Evolutionary conservation across 257 asterid genomes (phyloP), one percentile per base, ranked within the genome.

Genomic region (Solanum etuberosum): DNA sequence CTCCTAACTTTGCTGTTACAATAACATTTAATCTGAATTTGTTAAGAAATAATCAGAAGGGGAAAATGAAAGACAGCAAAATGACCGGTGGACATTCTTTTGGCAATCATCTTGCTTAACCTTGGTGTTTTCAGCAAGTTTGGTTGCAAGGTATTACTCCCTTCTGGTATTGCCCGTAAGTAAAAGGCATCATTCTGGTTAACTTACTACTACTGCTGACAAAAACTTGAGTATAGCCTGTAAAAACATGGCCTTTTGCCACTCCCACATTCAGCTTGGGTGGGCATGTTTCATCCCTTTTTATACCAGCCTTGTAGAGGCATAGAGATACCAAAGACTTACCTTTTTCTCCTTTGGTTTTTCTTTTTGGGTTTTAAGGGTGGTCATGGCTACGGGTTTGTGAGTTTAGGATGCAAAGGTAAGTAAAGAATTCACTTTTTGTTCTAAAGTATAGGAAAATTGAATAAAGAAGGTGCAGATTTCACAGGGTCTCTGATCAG

Each of bases 51-150:
- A 72, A 9, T 9, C 43, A 71, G 27, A 76, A 42, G 59, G 37
- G 23, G 9, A 63, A 61, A 46, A 82, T 76, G 67, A 86, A 87
- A 5, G 57, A 88, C 32, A 86, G 90, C 16, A 90, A 90, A 73
- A 74, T 85, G 21, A 88, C 86, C 29, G 74, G 86, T 73, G 14
- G 90, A 90, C 80, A 88, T 83, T 20, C 35, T 88, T 74, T 25
- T 86, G 87, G 90, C 92, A 23, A 90, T 90, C 83, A 81, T 90
- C 72, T 54, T 84, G 83, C 89, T 88, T 84, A 86, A 86, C 12
- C 89, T 84, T 59, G 90, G 89, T 85, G 90, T 90, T 88, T 90
- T 88, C 84, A 77, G 71, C 87, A 88, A 86, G 76, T 86, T 63
- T 78, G 89, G 88, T 57, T 88, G 89, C 92, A 65, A 86, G 92